Evolutionary conservation across 177 flowering plant genomes (phyloP).

Genomic region (Vitis hybrid): DNA sequence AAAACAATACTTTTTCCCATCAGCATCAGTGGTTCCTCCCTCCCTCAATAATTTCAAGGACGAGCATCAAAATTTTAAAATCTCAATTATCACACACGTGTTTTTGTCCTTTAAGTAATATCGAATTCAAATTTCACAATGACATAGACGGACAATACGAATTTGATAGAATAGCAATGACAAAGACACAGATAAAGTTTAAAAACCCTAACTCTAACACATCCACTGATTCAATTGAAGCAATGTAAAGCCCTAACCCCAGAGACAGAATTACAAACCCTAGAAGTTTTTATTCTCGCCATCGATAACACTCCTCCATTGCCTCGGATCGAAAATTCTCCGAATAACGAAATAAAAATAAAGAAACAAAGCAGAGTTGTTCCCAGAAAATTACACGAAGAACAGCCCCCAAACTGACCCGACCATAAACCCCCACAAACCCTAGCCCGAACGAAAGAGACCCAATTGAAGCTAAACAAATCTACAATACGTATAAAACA

Average conservation of each 20-base stretch:
- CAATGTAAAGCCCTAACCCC: background rate
- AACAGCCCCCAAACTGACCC: background rate
- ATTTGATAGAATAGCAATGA: too few species aligned
- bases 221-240: background rate
- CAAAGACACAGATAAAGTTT: too few species aligned
- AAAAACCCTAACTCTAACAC: too few species aligned
- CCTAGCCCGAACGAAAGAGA: conserved; percentile 15
- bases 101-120: too few species aligned
- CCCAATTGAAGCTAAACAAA: conserved; percentile 9
- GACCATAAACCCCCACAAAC: background rate
- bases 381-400: background rate
- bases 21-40: too few species aligned
- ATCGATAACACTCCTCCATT: background rate
- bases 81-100: too few species aligned
- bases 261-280: background rate
- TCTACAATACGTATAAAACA: background rate
- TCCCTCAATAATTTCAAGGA: too few species aligned
- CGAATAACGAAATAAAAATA: background rate
- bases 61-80: too few species aligned
- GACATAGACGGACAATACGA: too few species aligned
- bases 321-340: background rate
- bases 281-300: too few species aligned
- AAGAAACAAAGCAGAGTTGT: background rate
- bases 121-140: too few species aligned
- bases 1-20: too few species aligned